These are phyloP conservation scores for Mycena rosella DNA, from an alignment of 768 basidiomycete species.

Conservation along the genomic window DNA sequence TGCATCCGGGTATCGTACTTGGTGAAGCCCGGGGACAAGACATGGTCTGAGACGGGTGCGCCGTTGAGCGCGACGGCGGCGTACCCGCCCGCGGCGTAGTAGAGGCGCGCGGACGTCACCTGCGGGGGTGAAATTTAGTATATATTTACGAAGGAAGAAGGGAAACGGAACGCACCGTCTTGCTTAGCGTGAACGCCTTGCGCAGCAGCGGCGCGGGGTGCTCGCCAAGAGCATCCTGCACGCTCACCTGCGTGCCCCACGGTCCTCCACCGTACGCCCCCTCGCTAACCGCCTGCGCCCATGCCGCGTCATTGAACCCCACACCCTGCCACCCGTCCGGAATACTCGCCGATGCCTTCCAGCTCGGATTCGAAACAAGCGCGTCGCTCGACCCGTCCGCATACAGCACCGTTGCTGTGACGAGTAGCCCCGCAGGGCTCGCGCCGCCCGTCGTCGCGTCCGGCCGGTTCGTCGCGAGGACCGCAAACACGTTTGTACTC, in stretches of 20 bases:
- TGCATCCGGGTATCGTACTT: slow-evolving; percentile 46
- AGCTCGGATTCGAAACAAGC: slow-evolving; percentile 41
- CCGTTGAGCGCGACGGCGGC: slow-evolving; percentile 46
- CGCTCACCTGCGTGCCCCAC: slow-evolving; percentile 40
- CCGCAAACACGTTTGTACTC: slow-evolving; percentile 36
- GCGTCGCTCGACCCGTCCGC: slow-evolving; percentile 37
- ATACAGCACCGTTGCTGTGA: slow-evolving; percentile 39
- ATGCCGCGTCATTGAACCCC: slow-evolving; percentile 40
- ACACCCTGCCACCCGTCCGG: slow-evolving; percentile 36
- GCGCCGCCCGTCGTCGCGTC: slow-evolving; percentile 36
- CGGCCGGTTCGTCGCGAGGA: slow-evolving; percentile 39
- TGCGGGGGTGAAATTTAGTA: slow-evolving; percentile 6
- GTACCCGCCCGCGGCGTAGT: slow-evolving; percentile 47
- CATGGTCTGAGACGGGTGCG: slow-evolving; percentile 42
- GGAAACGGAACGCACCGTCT: slow-evolving; percentile 6
- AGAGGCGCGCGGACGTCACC: slow-evolving; percentile 43
- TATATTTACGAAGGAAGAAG: background rate
- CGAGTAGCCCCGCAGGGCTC: slow-evolving; percentile 42
- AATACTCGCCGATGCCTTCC: slow-evolving; percentile 32
- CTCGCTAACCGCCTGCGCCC: slow-evolving; percentile 38
- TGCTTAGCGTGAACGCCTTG: slow-evolving; percentile 37
- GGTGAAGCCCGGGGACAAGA: slow-evolving; percentile 47
- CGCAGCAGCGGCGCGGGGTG: slow-evolving; percentile 47
- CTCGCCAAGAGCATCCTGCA: slow-evolving; percentile 43
- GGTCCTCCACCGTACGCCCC: slow-evolving; percentile 41